A percentile compares a stretch with the other conserved stretches of the same genome.
phyloP scores from a whole-genome alignment of 2,329 filamentous ascomycete species.

The Stagonosporopsis tanaceti region DNA sequence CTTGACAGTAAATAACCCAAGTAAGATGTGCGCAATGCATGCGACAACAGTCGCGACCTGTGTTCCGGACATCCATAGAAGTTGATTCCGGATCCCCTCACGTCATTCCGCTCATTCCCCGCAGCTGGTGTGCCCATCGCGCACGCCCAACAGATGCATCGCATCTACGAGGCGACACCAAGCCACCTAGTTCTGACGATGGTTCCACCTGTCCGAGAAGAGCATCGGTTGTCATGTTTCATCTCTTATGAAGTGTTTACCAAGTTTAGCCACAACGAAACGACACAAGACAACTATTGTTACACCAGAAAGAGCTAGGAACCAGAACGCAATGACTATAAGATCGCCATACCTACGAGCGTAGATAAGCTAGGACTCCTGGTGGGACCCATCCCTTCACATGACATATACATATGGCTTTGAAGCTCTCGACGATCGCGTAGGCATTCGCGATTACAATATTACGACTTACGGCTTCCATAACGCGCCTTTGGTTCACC shows the following conservation, averaged over 20 bases:
- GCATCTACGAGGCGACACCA: not conserved
- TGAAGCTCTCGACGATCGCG: constrained; percentile 18
- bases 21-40: not conserved
- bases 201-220: not conserved
- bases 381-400: constrained; percentile 12
- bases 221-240: constrained; percentile 9
- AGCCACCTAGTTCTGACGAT: not conserved
- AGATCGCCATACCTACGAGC: constrained; percentile 8
- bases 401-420: constrained; percentile 17
- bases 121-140: constrained; percentile 5
- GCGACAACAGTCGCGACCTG: not conserved
- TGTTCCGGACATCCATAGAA: not conserved
- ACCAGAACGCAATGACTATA: constrained; percentile 12
- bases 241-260: not conserved
- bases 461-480: constrained; percentile 8
- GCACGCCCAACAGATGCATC: not conserved
- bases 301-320: constrained; percentile 15
- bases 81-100: constrained; percentile 16
- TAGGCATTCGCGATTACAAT: constrained; percentile 15
- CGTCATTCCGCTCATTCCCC: constrained; percentile 15
- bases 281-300: constrained; percentile 15
- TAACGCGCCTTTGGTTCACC: constrained; percentile 9
- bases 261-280: constrained; percentile 20
- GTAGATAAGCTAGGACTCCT: constrained; percentile 14
- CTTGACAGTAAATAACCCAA: too few species aligned